Evolutionary conservation across 2,329 filamentous ascomycete genomes (phyloP).

Genomic region (Colletotrichum brevisporum): DNA sequence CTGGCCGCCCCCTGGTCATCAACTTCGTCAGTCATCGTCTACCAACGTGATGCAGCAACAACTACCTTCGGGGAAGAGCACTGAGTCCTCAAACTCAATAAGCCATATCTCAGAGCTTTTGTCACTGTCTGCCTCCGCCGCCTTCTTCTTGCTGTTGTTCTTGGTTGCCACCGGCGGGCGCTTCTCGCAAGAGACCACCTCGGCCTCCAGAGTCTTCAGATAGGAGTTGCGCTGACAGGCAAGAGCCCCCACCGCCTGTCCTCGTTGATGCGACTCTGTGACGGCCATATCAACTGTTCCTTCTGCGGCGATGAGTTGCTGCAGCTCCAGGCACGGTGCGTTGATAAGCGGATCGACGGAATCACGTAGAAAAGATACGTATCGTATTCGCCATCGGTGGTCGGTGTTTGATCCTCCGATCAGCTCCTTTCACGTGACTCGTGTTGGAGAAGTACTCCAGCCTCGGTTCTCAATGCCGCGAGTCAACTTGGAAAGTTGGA

Average conservation of each 20-base stretch:
- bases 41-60: too few species aligned
- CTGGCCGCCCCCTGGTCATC: conserved; percentile 47
- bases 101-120: conserved; percentile 45
- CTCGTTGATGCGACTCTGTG: conserved; percentile 20
- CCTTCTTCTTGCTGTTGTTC: conserved; percentile 42
- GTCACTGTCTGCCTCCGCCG: conserved; percentile 12
- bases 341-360: neutral
- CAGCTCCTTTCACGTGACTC: neutral
- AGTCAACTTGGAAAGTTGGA: neutral
- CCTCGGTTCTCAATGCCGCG: neutral
- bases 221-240: conserved; percentile 49
- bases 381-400: conserved; percentile 1
- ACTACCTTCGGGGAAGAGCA: conserved; percentile 49
- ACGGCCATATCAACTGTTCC: conserved; percentile 17
- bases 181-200: conserved; percentile 48
- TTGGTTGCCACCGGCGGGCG: conserved; percentile 26
- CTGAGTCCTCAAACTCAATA: conserved; percentile 49
- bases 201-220: conserved; percentile 43
- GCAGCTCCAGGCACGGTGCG: neutral
- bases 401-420: neutral
- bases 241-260: conserved; percentile 45
- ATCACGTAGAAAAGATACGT: conserved; percentile 7
- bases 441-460: conserved; percentile 8
- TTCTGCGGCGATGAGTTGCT: neutral
- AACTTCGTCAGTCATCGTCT: neutral